phyloP scores from a whole-genome alignment of 2,329 filamentous ascomycete genomes.

The Lachnellula suecica region DNA sequence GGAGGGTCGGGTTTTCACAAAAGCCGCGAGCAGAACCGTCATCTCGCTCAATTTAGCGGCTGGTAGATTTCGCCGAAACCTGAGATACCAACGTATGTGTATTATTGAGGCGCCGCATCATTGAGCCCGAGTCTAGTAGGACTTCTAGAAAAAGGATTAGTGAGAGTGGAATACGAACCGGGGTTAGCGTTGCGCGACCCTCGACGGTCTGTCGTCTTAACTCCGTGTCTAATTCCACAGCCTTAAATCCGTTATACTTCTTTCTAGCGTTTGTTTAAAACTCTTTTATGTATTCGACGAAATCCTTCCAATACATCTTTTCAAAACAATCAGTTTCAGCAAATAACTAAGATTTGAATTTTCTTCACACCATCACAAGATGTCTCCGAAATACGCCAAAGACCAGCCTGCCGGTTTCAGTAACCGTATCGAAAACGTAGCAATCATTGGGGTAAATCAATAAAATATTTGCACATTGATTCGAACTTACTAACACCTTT shows the following conservation, averaged over 20 bases:
- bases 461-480: background rate
- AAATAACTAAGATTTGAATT: background rate
- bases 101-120: too few species aligned
- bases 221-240: background rate
- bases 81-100: too few species aligned
- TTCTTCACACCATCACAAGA: background rate
- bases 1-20: too few species aligned
- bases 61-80: too few species aligned
- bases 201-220: too few species aligned
- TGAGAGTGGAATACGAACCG: too few species aligned
- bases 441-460: conserved; percentile 46
- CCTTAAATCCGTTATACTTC: background rate
- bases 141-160: too few species aligned
- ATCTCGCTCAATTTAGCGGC: too few species aligned
- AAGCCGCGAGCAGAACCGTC: too few species aligned
- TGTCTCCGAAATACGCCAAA: conserved; percentile 17
- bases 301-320: background rate
- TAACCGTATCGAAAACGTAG: conserved; percentile 44
- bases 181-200: too few species aligned
- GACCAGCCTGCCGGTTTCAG: conserved; percentile 16
- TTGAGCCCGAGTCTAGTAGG: too few species aligned
- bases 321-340: background rate
- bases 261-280: background rate
- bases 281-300: background rate
- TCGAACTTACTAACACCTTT: background rate